phyloP scores from a whole-genome alignment of 129 eudicot species.

The Helianthus annuus region HanXRQr2.0-SUNRISE NC_035443.2:175168261-175168760 shows the following conservation, averaged over 20 bases:
- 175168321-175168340: neutral
- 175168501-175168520: neutral
- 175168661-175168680: too few species aligned
- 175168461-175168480: neutral
- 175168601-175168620: neutral
- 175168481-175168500: too few species aligned
- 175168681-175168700: too few species aligned
- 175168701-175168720: too few species aligned
- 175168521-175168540: neutral
- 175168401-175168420: neutral
- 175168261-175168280: slow-evolving; percentile 6
- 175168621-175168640: neutral
- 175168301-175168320: neutral
- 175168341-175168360: neutral
- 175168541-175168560: neutral
- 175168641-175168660: too few species aligned
- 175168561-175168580: too few species aligned
- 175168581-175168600: neutral
- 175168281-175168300: neutral
- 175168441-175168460: neutral
- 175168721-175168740: too few species aligned
- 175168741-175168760: neutral
- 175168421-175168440: neutral
- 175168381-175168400: neutral
- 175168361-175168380: neutral